Conservation (phyloP, 1,139 yeast species). For the Zygosaccharomyces sapae region DNA sequence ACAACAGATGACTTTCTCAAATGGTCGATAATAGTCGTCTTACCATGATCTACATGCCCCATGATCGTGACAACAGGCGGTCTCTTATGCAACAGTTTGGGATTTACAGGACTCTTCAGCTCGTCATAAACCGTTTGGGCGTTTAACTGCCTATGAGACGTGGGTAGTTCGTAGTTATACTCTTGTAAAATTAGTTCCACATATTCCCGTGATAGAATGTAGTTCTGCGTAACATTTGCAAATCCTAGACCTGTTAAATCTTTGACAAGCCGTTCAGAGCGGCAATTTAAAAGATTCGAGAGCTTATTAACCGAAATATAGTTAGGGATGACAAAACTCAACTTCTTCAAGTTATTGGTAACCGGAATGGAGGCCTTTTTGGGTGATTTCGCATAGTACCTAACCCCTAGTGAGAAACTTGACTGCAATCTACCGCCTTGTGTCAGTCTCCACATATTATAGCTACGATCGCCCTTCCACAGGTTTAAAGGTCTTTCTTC, state of each 20-base stretch:
- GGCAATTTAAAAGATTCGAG: conserved; percentile 64
- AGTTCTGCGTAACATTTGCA: conserved; percentile 68
- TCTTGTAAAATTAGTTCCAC: conserved; percentile 87
- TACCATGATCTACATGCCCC: conserved; percentile 99
- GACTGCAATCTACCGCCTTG: not conserved
- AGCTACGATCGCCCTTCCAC: not conserved
- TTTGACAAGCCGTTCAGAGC: conserved; percentile 55
- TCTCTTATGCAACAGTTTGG: conserved; percentile 52
- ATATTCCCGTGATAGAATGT: conserved; percentile 79
- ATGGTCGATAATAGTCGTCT: conserved; percentile 86
- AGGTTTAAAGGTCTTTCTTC: not conserved
- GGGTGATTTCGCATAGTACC: not conserved
- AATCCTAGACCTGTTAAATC: conserved; percentile 70
- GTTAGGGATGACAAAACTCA: conserved; percentile 51
- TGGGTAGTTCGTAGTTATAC: conserved; percentile 61
- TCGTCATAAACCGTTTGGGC: conserved; percentile 51
- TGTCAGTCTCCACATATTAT: not conserved
- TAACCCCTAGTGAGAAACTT: not conserved
- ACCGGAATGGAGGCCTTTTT: conserved; percentile 1
- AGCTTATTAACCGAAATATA: conserved; percentile 72
- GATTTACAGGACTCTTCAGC: conserved; percentile 41
- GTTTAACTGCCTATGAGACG: conserved; percentile 36
- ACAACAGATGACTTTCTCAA: conserved; percentile 81
- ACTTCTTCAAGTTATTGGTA: conserved; percentile 17
- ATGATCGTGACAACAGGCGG: conserved; percentile 95